These are phyloP conservation scores for Aspergillus aculeatus DNA, from an alignment of 2,329 filamentous ascomycete genomes.

Conservation along the genomic window DNA sequence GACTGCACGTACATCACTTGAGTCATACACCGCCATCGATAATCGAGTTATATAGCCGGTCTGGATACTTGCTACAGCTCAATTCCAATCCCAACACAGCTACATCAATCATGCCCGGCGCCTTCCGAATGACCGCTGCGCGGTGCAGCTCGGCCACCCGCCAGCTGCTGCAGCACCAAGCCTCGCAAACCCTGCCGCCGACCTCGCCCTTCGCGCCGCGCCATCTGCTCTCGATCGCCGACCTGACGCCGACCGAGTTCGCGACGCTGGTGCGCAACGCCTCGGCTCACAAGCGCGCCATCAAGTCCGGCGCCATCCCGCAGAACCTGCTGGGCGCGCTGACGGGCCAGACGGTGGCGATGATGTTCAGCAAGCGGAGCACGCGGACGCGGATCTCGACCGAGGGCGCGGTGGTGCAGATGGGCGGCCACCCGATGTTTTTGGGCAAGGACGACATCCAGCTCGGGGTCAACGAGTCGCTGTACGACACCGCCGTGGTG, in stretches of 20 bases:
- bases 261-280: slow-evolving; percentile 81
- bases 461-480: slow-evolving; percentile 86
- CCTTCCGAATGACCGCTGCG: slow-evolving; percentile 27
- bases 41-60: neutral
- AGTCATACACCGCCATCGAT: neutral
- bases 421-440: slow-evolving; percentile 96
- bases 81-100: neutral
- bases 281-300: slow-evolving; percentile 68
- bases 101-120: slow-evolving; percentile 26
- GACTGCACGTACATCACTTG: neutral
- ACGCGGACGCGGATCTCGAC: slow-evolving; percentile 92
- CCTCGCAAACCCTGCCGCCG: slow-evolving; percentile 37
- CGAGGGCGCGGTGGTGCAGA: slow-evolving; percentile 80
- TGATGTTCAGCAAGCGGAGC: slow-evolving; percentile 96
- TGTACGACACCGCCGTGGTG: slow-evolving; percentile 88
- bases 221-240: slow-evolving; percentile 87
- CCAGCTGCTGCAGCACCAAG: slow-evolving; percentile 35
- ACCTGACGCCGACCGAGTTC: slow-evolving; percentile 78
- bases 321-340: slow-evolving; percentile 61
- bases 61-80: neutral
- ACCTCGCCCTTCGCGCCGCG: slow-evolving; percentile 66
- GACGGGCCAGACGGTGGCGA: slow-evolving; percentile 76
- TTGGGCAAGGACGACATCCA: slow-evolving; percentile 95
- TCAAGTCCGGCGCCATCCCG: slow-evolving; percentile 68
- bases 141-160: slow-evolving; percentile 16